Base-by-base conservation (phyloP, 1,139 yeast species). In the Yamadazyma buinensis region DNA sequence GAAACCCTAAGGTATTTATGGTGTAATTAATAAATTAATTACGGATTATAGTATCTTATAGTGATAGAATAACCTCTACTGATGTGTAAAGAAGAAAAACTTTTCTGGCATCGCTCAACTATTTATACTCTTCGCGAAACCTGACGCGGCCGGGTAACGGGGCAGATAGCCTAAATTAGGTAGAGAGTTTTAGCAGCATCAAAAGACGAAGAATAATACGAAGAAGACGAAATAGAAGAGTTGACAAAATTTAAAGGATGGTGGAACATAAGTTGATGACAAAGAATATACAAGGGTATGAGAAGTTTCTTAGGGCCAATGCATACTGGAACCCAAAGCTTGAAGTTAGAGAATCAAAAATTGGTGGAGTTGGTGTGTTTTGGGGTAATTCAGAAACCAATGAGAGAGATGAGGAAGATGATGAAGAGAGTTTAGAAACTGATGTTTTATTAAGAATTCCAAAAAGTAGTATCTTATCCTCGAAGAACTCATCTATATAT, bases 351-450 rank as follows among this genome's bases (percentile, higher is more conserved):
- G 42, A 50, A 12, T 81, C 92, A 0, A 48, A 59, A 6, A 43
- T 64, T 7, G 87, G 90, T 7, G 95, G 95, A 0, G 48, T 78
- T 4, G 95, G 95, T 4, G 94, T 87, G 1, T 84, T 82, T 54
- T 51, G 28, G 47, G 54, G 35, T 64, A 63, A 29, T 54, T 75
- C 12, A 50, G 54, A 8, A 54, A 17, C 7, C 7, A 7, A 17
- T 5, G 5, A 5, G 7, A 17, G 7, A 17, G 19, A 17, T 17
- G 5, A 5, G 7, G 7, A 17, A 5, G 55, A 11, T 44, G 42
- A 21, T 42, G 49, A 29, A 49, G 54, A 17, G 54, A 51, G 21
- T 59, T 58, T 41, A 42, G 61, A 46, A n/a, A 52, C 50, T 29
- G 41, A 49, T 1, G 51, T 67, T n/a, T 55, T 68, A 13, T 47